These are phyloP conservation scores for Cercis canadensis DNA, from an alignment of 306 rosid genomes.

Conservation along the genomic window DNA sequence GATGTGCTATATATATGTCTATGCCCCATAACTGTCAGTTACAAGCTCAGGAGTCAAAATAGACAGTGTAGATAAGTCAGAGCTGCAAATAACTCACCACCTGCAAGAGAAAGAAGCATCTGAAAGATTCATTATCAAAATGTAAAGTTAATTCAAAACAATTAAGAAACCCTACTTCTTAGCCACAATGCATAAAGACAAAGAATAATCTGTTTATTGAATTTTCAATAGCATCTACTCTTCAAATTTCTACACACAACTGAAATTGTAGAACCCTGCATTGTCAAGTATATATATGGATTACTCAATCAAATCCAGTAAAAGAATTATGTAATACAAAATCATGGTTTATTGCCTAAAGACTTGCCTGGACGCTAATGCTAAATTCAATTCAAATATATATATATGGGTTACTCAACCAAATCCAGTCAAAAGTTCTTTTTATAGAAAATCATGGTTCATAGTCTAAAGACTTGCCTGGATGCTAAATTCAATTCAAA, in stretches of 20 bases:
- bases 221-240: too few relatives aligned
- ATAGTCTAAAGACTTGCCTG: slow-evolving; percentile 18
- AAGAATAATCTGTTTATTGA: too few relatives aligned
- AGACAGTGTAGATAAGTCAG: slow-evolving; percentile 27
- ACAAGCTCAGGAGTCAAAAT: slow-evolving; percentile 40
- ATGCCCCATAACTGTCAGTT: slow-evolving; percentile 71
- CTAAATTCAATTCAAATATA: background rate
- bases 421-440: background rate
- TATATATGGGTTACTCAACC: background rate
- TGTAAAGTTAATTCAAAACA: slow-evolving; percentile 17
- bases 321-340: background rate
- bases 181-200: background rate
- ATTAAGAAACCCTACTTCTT: slow-evolving; percentile 22
- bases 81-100: slow-evolving; percentile 39
- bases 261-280: background rate
- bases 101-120: slow-evolving; percentile 46
- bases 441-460: background rate
- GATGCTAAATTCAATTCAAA: slow-evolving; percentile 12
- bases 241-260: slow-evolving; percentile 9
- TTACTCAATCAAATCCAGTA: slow-evolving; percentile 7
- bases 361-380: slow-evolving; percentile 13
- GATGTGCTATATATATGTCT: slow-evolving; percentile 69
- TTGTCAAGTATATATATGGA: background rate
- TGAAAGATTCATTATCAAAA: slow-evolving; percentile 31
- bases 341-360: background rate